Evolutionary conservation across 257 asterid genomes (phyloP).

Genomic region (Rauvolfia tetraphylla): DNA sequence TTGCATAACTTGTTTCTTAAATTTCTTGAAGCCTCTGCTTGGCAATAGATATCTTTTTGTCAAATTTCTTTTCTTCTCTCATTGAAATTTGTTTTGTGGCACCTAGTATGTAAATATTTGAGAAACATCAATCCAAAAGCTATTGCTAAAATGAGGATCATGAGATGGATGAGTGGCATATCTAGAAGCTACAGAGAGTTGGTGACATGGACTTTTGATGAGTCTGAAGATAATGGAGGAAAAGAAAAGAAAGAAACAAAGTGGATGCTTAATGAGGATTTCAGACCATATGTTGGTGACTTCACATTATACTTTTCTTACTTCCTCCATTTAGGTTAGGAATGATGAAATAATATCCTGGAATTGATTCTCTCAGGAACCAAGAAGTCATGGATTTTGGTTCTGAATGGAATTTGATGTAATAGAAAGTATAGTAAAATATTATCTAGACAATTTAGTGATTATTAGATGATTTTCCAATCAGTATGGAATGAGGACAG

Average conservation of each 20-base stretch:
- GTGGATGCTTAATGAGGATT: slow-evolving; percentile 2
- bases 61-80: not conserved
- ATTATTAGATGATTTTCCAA: not conserved
- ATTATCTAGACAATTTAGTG: not conserved
- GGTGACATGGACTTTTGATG: not conserved
- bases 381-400: not conserved
- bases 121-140: not conserved
- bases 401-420: not conserved
- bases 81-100: not conserved
- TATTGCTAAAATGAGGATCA: not conserved
- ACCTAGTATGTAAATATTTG: not conserved
- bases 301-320: not conserved
- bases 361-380: not conserved
- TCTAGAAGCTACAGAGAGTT: not conserved
- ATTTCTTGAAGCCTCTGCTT: not conserved
- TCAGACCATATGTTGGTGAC: not conserved
- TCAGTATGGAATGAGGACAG: not conserved
- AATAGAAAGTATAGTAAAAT: not conserved
- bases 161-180: not conserved
- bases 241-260: not conserved
- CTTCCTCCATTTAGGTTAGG: not conserved
- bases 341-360: not conserved
- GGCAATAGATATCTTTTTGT: not conserved
- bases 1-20: not conserved
- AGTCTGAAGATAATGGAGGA: not conserved